Conservation (phyloP, 768 basidiomycete species). For the Kwoniella shandongensis region DNA sequence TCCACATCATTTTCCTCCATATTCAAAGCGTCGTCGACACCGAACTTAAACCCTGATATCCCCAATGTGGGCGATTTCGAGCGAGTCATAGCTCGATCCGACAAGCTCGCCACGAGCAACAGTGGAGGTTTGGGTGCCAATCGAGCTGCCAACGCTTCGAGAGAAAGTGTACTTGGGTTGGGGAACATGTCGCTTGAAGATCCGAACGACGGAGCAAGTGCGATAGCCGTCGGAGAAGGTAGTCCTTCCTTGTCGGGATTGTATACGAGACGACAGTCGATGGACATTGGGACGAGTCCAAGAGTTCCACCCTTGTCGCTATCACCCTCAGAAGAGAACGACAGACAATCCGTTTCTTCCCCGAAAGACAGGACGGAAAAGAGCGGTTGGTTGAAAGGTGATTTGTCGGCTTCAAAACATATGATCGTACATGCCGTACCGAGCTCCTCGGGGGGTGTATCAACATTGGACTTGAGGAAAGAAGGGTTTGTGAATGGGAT, state of each 20-base stretch:
- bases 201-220: slow-evolving; percentile 3
- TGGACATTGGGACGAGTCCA: neutral
- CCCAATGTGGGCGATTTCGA: slow-evolving; percentile 19
- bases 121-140: neutral
- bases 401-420: slow-evolving; percentile 30
- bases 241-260: slow-evolving; percentile 10
- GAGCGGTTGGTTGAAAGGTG: slow-evolving; percentile 43
- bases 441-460: slow-evolving; percentile 31
- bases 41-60: slow-evolving; percentile 8
- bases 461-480: slow-evolving; percentile 34
- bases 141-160: neutral
- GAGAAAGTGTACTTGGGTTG: neutral
- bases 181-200: neutral
- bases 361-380: slow-evolving; percentile 16
- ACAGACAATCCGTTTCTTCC: neutral
- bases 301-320: slow-evolving; percentile 7
- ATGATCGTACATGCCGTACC: slow-evolving; percentile 48
- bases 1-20: slow-evolving; percentile 12
- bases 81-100: slow-evolving; percentile 22
- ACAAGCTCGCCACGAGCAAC: slow-evolving; percentile 11
- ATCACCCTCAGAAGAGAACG: neutral
- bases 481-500: slow-evolving; percentile 43
- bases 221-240: slow-evolving; percentile 17
- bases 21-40: slow-evolving; percentile 12
- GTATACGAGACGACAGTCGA: slow-evolving; percentile 14